Evolutionary conservation across 2,329 filamentous ascomycete species (phyloP), one percentile per base, ranked within the genome.

Genomic region (Aureobasidium sp.): DNA sequence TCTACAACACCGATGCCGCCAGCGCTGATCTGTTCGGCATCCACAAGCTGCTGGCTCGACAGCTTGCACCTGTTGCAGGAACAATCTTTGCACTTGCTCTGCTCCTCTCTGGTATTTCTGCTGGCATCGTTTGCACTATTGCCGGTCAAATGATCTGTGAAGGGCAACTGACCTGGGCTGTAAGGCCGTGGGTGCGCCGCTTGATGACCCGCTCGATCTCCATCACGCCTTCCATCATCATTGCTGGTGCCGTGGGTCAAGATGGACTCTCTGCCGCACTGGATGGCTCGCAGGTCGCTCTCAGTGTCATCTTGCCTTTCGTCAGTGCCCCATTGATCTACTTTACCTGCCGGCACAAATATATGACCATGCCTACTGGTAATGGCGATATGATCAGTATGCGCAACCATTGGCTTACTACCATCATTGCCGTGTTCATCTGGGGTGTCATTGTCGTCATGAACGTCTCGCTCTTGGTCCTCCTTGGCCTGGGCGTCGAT

Each of bases 121-220:
- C 89, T 0, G 89, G 89, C 5, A 88, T 95, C 30, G 85, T 94
- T 2, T 94, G 89, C 71, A 95, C 90, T 1, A 93, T 95, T 60
- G 80, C 89, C 0, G 89, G 89, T 0, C 89, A 95, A 67, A 93
- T 95, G 83, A 85, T 95, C 19, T 84, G 82, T 57, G 89, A 94
- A 66, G 89, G 89, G 6, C 87, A 89, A 56, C 68, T 95, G 39
- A 80, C 81, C 41, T 90, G 88, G 86, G 80, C 71, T 4, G 69
- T 90, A 27, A 76, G 76, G 56, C 89, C 89, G 0, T 95, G 89
- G 89, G 63, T 90, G 8, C 83, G 89, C 2, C 79, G 89, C 10
- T 76, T 94, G 3, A 69, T 91, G 45, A 94, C 89, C 0, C 79
- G 89, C 22, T 80, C 78, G 45, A 87, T 95, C 65, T 88, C 85